These are phyloP conservation scores for Amanita thiersii DNA, from an alignment of 768 basidiomycete genomes.

Conservation along the genomic window DNA sequence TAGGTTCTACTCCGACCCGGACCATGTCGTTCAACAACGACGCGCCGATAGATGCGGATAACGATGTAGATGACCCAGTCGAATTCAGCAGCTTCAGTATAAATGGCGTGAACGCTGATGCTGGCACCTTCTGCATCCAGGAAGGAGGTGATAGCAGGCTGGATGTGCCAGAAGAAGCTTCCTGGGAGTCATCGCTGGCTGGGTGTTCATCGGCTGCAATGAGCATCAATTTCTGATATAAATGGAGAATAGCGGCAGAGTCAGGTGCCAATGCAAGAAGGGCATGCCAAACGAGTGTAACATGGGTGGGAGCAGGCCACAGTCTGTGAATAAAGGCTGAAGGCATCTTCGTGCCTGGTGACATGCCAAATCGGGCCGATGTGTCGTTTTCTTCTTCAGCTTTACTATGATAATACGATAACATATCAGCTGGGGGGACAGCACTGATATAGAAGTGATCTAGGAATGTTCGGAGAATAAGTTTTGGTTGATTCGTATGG, in stretches of 20 bases:
- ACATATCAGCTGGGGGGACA: slow-evolving; percentile 35
- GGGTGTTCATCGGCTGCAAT: slow-evolving; percentile 12
- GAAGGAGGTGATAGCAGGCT: slow-evolving; percentile 18
- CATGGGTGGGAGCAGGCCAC: slow-evolving; percentile 25
- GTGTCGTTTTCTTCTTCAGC: slow-evolving; percentile 1
- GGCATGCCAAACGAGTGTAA: slow-evolving; percentile 32
- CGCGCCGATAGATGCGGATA: slow-evolving; percentile 19
- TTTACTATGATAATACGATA: slow-evolving; percentile 13
- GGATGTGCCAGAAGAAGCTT: neutral
- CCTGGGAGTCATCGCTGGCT: no score
- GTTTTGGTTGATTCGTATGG: slow-evolving; percentile 15
- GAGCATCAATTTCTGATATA: slow-evolving; percentile 39
- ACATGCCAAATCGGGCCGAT: slow-evolving; percentile 2
- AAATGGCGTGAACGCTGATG: slow-evolving; percentile 45
- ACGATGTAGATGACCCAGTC: neutral
- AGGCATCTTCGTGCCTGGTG: slow-evolving; percentile 8
- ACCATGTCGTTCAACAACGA: slow-evolving; percentile 47
- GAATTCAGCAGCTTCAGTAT: slow-evolving; percentile 28
- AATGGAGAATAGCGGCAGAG: slow-evolving; percentile 17
- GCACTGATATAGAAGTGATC: slow-evolving; percentile 45
- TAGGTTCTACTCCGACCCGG: slow-evolving; percentile 33
- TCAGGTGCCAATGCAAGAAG: slow-evolving; percentile 19
- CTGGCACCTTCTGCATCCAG: slow-evolving; percentile 20
- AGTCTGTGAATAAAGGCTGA: slow-evolving; percentile 18
- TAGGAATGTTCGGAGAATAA: slow-evolving; percentile 37